Conservation (phyloP, 306 rosid genomes). For the Citrullus amarus region DNA sequence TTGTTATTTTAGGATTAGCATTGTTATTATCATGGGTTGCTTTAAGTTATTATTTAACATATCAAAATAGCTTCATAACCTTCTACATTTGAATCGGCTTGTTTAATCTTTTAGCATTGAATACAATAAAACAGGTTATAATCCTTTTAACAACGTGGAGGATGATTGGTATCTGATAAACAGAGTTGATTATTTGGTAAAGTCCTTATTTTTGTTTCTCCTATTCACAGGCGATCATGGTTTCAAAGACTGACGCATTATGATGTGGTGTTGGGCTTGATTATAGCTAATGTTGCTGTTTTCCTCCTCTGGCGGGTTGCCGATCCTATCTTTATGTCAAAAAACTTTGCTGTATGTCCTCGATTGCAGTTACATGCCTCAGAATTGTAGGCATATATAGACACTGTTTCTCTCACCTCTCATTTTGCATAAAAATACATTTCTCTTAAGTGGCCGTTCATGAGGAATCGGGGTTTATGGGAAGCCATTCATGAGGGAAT, state of each 20-base stretch:
- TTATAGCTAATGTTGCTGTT: conserved; percentile 66
- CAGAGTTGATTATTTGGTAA: background rate
- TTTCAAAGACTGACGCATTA: conserved; percentile 24
- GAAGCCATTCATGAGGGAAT: background rate
- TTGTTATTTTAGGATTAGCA: background rate
- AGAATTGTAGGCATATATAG: background rate
- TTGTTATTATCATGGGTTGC: background rate
- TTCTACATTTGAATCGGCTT: background rate
- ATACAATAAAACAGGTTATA: background rate
- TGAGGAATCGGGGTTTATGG: background rate
- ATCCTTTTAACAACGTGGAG: background rate
- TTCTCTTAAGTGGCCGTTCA: background rate
- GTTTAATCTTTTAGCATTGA: background rate
- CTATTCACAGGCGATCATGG: conserved; percentile 53
- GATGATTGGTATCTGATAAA: background rate
- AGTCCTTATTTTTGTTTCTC: conserved; percentile 18
- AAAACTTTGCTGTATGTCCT: conserved; percentile 63
- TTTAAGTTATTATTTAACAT: background rate
- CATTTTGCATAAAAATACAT: background rate
- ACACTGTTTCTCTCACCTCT: conserved; percentile 7
- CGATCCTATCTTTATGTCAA: conserved; percentile 41
- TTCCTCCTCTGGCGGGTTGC: conserved; percentile 53
- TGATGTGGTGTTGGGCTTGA: conserved; percentile 51
- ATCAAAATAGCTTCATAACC: background rate
- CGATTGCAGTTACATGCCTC: conserved; percentile 14